Percentiles rank a stretch among this genome's conserved stretches.
phyloP scores from a whole-genome alignment of 2,329 filamentous ascomycete species.

The Biscogniauxia mediterranea region DNA sequence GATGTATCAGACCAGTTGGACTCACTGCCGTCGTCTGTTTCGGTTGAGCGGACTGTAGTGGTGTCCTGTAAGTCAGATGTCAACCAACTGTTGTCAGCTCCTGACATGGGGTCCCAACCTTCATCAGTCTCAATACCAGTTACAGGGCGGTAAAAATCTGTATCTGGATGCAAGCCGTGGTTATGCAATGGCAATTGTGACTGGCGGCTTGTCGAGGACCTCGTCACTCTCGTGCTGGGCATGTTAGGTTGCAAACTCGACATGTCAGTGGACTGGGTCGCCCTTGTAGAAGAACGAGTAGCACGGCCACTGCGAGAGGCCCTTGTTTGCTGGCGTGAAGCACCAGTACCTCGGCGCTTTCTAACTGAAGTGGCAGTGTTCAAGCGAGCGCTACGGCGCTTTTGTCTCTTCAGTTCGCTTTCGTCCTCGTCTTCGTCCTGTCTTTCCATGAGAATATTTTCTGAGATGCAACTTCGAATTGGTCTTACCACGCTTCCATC shows the following conservation, averaged over 20 bases:
- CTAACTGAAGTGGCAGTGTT: slow-evolving; percentile 10
- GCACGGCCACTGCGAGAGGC: slow-evolving; percentile 9
- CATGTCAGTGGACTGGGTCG: slow-evolving; percentile 3
- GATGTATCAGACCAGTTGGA: slow-evolving; percentile 15
- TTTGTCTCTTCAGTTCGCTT: slow-evolving; percentile 12
- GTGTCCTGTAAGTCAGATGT: slow-evolving; percentile 21
- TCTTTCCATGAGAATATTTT: slow-evolving; percentile 12
- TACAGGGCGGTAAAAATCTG: slow-evolving; percentile 16
- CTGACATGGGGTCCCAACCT: slow-evolving; percentile 25
- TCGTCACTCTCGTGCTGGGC: slow-evolving; percentile 13
- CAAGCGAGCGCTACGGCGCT: slow-evolving; percentile 9
- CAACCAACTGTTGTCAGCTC: slow-evolving; percentile 17
- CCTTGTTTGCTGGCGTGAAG: slow-evolving; percentile 12
- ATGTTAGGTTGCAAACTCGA: slow-evolving; percentile 7
- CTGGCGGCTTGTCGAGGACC: slow-evolving; percentile 20
- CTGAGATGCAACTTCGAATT: background rate
- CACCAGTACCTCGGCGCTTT: slow-evolving; percentile 10
- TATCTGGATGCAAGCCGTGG: slow-evolving; percentile 24
- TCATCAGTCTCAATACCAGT: slow-evolving; percentile 18
- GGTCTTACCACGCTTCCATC: slow-evolving; percentile 49
- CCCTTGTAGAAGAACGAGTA: slow-evolving; percentile 13
- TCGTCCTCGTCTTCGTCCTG: slow-evolving; percentile 23
- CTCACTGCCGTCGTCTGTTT: slow-evolving; percentile 26
- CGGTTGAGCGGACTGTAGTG: slow-evolving; percentile 12
- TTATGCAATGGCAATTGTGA: slow-evolving; percentile 22